Percentiles rank a stretch among this genome's conserved stretches.
Conservation (phyloP, 129 eudicot species). For the Saposhnikovia divaricata region DNA sequence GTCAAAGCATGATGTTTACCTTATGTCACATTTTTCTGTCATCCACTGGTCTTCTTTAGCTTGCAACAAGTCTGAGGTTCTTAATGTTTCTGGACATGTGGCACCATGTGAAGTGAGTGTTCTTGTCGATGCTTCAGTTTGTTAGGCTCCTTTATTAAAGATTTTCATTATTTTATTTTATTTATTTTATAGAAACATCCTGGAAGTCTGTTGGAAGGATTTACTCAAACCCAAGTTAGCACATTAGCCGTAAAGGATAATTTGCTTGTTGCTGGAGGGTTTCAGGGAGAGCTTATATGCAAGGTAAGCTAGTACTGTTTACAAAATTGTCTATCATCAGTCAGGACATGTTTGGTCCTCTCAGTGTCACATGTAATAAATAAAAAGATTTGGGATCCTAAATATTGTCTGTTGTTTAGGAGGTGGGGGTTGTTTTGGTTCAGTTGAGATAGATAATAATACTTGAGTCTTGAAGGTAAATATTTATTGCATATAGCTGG, state of each 20-base stretch:
- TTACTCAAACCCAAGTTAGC: slow-evolving; percentile 81
- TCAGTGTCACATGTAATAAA: background rate
- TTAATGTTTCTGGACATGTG: slow-evolving; percentile 79
- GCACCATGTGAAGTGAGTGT: slow-evolving; percentile 76
- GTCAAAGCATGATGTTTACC: slow-evolving; percentile 78
- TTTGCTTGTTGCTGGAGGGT: slow-evolving; percentile 82
- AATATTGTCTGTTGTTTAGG: background rate
- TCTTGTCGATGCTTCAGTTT: background rate
- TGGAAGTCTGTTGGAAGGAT: slow-evolving; percentile 83
- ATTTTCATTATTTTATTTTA: background rate
- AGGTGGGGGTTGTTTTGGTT: background rate
- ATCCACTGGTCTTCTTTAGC: slow-evolving; percentile 68
- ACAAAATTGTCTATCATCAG: background rate
- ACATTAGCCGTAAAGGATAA: slow-evolving; percentile 79
- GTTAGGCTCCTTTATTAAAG: background rate
- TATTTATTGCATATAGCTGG: background rate
- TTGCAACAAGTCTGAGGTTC: slow-evolving; percentile 58
- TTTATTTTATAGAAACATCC: slow-evolving; percentile 57
- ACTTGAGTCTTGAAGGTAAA: slow-evolving; percentile 6
- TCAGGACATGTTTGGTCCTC: background rate
- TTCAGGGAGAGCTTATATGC: slow-evolving; percentile 90
- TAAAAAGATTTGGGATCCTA: background rate
- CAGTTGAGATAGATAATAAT: background rate
- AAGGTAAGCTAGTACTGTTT: slow-evolving; percentile 34
- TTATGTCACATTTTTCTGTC: slow-evolving; percentile 63